Evolutionary conservation across 495 filamentous ascomycete species (phyloP).

Genomic region (Aspergillus bridgeri): DNA sequence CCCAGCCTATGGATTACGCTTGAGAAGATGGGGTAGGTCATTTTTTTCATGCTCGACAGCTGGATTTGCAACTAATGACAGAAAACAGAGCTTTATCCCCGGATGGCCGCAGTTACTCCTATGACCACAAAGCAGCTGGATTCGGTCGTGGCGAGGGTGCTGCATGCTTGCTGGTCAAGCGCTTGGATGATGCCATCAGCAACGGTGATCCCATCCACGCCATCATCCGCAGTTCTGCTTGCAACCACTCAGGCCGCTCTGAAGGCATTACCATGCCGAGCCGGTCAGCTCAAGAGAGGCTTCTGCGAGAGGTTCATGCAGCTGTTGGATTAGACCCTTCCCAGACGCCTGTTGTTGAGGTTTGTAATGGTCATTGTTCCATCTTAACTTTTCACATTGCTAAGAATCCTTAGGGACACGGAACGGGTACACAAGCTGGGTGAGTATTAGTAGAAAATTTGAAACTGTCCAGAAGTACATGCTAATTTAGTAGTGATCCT

Average conservation of each 20-base stretch:
- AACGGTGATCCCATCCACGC: conserved; percentile 58
- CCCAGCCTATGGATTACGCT: neutral
- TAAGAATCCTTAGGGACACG: neutral
- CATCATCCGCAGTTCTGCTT: conserved; percentile 46
- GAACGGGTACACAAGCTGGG: conserved; percentile 14
- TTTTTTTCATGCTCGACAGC: neutral
- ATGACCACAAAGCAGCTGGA: conserved; percentile 12
- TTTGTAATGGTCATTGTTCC: neutral
- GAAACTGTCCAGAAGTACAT: neutral
- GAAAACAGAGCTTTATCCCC: neutral
- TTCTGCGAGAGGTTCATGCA: conserved; percentile 8
- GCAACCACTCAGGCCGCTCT: conserved; percentile 13
- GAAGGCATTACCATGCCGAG: conserved; percentile 12
- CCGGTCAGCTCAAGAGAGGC: conserved; percentile 9
- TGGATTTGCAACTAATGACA: neutral
- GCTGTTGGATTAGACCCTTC: conserved; percentile 11
- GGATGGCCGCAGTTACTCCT: conserved; percentile 11
- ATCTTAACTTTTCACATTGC: neutral
- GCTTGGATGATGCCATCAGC: conserved; percentile 11
- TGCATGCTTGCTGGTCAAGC: conserved; percentile 12
- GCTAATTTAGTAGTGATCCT: conserved; percentile 3
- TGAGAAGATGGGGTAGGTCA: neutral
- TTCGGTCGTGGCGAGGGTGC: conserved; percentile 15
- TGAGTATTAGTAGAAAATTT: neutral
- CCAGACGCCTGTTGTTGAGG: conserved; percentile 10